These are phyloP conservation scores for Penicillium freii DNA, from an alignment of 2,329 filamentous ascomycete genomes.

Conservation along the genomic window DNA sequence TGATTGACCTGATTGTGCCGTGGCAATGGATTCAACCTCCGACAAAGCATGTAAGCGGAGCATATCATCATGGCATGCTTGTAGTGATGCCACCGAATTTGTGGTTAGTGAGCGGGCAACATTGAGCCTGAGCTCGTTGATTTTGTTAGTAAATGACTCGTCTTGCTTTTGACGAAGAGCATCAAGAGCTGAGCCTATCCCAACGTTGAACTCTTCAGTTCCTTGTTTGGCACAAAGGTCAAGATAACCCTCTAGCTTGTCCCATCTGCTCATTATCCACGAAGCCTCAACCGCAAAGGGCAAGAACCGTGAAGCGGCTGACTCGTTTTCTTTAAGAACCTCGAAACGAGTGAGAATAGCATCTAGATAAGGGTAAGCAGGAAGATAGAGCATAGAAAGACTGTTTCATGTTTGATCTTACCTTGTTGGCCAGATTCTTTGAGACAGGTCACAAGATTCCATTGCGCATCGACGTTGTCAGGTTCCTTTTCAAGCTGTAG, in stretches of 20 bases:
- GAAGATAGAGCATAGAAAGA: background rate
- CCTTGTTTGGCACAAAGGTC: conserved; percentile 32
- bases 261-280: conserved; percentile 85
- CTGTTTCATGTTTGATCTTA: conserved; percentile 37
- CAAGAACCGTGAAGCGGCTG: conserved; percentile 62
- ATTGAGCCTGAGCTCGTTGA: conserved; percentile 66
- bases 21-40: conserved; percentile 77
- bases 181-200: conserved; percentile 66
- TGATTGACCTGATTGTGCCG: conserved; percentile 37
- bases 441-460: conserved; percentile 80
- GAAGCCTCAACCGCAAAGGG: conserved; percentile 87
- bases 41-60: conserved; percentile 82
- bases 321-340: conserved; percentile 58
- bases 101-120: conserved; percentile 72
- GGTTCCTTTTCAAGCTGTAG: conserved; percentile 79
- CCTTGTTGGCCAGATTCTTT: conserved; percentile 95
- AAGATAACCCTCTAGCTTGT: conserved; percentile 68
- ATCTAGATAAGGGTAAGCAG: conserved; percentile 51
- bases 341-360: conserved; percentile 84
- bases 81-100: conserved; percentile 74
- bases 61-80: conserved; percentile 79
- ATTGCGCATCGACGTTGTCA: conserved; percentile 71
- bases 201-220: conserved; percentile 74
- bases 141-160: conserved; percentile 54
- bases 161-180: conserved; percentile 56